These are phyloP conservation scores for Gastrolobium villosum DNA, from an alignment of 306 rosid species.

Conservation along the genomic window DNA sequence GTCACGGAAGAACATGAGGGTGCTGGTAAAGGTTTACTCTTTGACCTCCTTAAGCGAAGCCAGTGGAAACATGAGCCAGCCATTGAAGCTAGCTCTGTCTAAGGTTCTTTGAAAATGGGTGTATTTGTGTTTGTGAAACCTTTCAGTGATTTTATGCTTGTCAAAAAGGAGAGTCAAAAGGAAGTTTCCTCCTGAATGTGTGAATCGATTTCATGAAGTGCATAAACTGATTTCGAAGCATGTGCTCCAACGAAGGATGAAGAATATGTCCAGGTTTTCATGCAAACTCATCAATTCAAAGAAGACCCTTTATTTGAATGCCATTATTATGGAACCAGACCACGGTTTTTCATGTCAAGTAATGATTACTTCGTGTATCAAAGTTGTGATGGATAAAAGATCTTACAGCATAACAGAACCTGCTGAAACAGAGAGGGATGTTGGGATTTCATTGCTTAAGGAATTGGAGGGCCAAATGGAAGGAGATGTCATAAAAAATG, in stretches of 20 bases:
- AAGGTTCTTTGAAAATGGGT: neutral
- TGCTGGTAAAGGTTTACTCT: constrained; percentile 63
- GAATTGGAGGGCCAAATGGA: too few relatives aligned
- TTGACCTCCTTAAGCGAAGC: too few relatives aligned
- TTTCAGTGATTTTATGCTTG: neutral
- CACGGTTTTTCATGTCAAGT: constrained; percentile 8
- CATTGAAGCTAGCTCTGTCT: constrained; percentile 49
- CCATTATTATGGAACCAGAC: constrained; percentile 26
- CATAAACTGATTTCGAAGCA: constrained; percentile 77
- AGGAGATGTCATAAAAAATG: too few relatives aligned
- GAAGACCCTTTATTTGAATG: constrained; percentile 18
- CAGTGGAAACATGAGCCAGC: constrained; percentile 72
- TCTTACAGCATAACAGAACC: neutral
- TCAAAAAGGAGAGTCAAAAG: too few relatives aligned
- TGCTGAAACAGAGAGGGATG: constrained; percentile 8
- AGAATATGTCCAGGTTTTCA: constrained; percentile 49
- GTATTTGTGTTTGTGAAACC: neutral
- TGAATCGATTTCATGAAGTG: constrained; percentile 71
- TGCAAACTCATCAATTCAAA: constrained; percentile 39
- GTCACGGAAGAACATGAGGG: constrained; percentile 58
- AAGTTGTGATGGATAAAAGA: constrained; percentile 37
- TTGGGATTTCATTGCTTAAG: too few relatives aligned
- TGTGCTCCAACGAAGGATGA: constrained; percentile 52
- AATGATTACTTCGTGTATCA: constrained; percentile 22
- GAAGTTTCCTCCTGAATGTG: constrained; percentile 65